These are phyloP conservation scores for Poa pratensis DNA, from an alignment of 176 grass and related monocot species.

Conservation along the genomic window DNA sequence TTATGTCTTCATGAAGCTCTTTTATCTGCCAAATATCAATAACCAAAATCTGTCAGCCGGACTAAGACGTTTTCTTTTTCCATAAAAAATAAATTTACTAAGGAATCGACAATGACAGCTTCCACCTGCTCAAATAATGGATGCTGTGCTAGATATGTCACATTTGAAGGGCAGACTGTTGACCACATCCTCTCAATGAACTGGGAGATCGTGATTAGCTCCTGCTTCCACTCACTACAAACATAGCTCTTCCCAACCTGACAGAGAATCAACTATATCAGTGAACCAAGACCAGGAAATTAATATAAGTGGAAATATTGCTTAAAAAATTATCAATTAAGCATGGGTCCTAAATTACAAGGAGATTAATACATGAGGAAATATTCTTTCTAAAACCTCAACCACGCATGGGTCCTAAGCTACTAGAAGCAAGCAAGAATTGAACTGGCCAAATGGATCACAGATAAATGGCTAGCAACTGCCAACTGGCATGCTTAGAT, in stretches of 20 bases:
- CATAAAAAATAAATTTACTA: slow-evolving; percentile 20
- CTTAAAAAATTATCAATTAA: background rate
- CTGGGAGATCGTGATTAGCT: slow-evolving; percentile 90
- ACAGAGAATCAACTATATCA: slow-evolving; percentile 36
- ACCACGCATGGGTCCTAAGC: background rate
- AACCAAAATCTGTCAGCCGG: slow-evolving; percentile 42
- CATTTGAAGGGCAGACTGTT: slow-evolving; percentile 48
- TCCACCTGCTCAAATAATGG: slow-evolving; percentile 91
- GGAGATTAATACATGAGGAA: slow-evolving; percentile 16
- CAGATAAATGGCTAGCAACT: slow-evolving; percentile 22
- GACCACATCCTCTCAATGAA: slow-evolving; percentile 83
- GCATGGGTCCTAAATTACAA: slow-evolving; percentile 30
- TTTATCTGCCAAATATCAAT: slow-evolving; percentile 65
- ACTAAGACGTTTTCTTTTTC: slow-evolving; percentile 21
- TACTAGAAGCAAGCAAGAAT: slow-evolving; percentile 24
- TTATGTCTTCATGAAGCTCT: slow-evolving; percentile 81
- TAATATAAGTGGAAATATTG: background rate
- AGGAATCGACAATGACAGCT: slow-evolving; percentile 34
- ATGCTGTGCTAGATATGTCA: slow-evolving; percentile 96
- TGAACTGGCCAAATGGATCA: background rate
- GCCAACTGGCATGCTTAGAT: slow-evolving; percentile 18
- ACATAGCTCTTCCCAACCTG: slow-evolving; percentile 93
- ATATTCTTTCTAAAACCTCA: background rate
- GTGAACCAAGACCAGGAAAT: slow-evolving; percentile 30
- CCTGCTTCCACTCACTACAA: slow-evolving; percentile 88